Evolutionary conservation across 352 stramenopile species (phyloP).

Genomic region (Phytophthora brassicae): DNA sequence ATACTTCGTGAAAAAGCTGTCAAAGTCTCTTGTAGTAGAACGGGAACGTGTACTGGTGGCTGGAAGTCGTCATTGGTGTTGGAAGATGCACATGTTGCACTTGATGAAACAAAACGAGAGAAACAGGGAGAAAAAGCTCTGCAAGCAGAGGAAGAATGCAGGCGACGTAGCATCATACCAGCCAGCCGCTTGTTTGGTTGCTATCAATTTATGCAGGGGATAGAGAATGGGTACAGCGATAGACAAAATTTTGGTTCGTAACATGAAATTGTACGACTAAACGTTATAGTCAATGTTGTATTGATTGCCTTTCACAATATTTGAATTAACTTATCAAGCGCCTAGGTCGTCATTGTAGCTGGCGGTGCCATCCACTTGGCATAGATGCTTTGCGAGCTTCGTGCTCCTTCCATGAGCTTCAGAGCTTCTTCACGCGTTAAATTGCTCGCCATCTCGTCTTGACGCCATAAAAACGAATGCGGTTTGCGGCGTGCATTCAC

Average conservation of each 20-base stretch:
- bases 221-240: constrained; percentile 3
- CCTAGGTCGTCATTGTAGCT: constrained; percentile 2
- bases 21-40: constrained; percentile 63
- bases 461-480: constrained; percentile 45
- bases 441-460: constrained; percentile 29
- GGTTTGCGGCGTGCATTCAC: constrained; percentile 52
- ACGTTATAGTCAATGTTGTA: no score
- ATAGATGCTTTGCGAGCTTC: constrained; percentile 30
- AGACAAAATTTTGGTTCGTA: background rate
- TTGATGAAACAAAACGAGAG: background rate
- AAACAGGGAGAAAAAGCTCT: constrained; percentile 1
- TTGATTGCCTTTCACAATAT: constrained; percentile 13
- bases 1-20: constrained; percentile 22
- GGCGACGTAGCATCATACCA: constrained; percentile 11
- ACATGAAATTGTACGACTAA: no score
- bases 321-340: constrained; percentile 25
- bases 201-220: constrained; percentile 21
- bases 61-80: constrained; percentile 5
- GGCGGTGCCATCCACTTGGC: constrained; percentile 39
- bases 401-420: constrained; percentile 32
- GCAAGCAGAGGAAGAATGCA: constrained; percentile 2
- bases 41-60: constrained; percentile 48
- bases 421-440: constrained; percentile 32
- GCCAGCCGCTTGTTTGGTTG: background rate
- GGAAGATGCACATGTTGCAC: constrained; percentile 1